Base-by-base conservation (phyloP, 345 rosid genomes). In the Brassica nigra region DNA sequence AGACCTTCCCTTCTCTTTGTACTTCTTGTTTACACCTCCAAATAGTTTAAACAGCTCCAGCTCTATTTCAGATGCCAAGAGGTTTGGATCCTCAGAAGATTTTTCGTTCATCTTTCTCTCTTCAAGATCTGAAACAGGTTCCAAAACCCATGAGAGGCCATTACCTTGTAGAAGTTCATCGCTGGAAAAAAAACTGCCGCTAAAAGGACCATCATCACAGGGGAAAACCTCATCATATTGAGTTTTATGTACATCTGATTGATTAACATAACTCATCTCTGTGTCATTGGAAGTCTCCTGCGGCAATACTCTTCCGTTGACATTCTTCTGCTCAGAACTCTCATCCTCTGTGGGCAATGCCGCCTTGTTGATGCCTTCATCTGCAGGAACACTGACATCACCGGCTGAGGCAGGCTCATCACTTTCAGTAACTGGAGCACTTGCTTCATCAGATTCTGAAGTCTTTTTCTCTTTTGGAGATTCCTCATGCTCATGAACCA, bases 121-220 rank as follows among this genome's bases (percentile, higher is more conserved):
- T 52, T 62, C 74, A 33, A 79, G 57, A 18, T 76, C 90, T 66
- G 76, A 70, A 59, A 81, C 87, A 83, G 96, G 79, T 59, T 89
- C 98, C 85, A 91, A 28, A 6, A 85, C 88, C 98, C 98, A 95
- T 61, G 97, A 87, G 70, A 95, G 88, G 30, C 98, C 99, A 78
- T 95, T 93, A 66, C 96, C 98, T 83, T 89, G 98, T 84, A 95
- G 81, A 78, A 95, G 95, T 55, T 95, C 99, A 89, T 95, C 99
- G 73, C 83, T 86, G 47, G 86, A 89, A 80, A 91, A 89, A 76
- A 89, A 81, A 73, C 84, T 85, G 37, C 89, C 90, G 66, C 91
- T 81, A 73, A 88, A 88, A 59, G 91, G 75, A 84, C 83, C 85
- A 79, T 91, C 90, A 54, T 85, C 98, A 62, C 84, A 87, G 15